Evolutionary conservation across 305 asterid species (phyloP), one percentile per base, ranked within the genome.

Genomic region (Fraxinus xanthoxyloides): DNA sequence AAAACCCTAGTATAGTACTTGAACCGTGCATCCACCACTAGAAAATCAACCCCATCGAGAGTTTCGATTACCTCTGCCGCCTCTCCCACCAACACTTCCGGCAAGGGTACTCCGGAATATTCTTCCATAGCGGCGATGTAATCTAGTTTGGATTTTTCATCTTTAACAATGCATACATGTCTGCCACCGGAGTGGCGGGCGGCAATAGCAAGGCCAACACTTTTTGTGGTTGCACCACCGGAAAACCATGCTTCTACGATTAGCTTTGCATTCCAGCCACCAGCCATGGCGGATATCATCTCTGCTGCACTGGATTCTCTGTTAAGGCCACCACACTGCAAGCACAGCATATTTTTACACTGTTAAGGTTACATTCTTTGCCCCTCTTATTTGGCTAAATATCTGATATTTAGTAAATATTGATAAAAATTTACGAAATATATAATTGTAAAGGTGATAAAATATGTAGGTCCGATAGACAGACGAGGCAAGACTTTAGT

Each of bases 231-330:
- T 2, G 46, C 74, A 5, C 78, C 67, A 46, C 65, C 70, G 3
- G 21, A 30, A 15, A 56, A 75, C 91, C 90, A 76, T 69, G 85
- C 88, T 81, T 88, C 91, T 7, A 88, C 89, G 3, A 80, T 85
- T 35, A 88, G 78, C 54, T 80, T 83, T 9, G 88, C 80, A 65
- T 85, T 85, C 87, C 89, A 87, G 2, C 91, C 91, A 7, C 84
- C 89, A 0, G 90, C 91, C 91, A 80, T 79, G 67, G 91, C 88
- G 24, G 91, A 87, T 73, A 88, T 63, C 23, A 85, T 77, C 59
- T 87, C 89, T 1, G 90, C 86, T 13, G 82, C 83, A 10, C 87
- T 77, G 2, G 88, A 70, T 78, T 84, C 83, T 40, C 35, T 54
- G 7, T 77, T 65, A 9, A 31, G 72, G 30, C 85, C 87, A 80